phyloP scores from a whole-genome alignment of 2,329 filamentous ascomycete species.

The Cladophialophora exuberans region DNA sequence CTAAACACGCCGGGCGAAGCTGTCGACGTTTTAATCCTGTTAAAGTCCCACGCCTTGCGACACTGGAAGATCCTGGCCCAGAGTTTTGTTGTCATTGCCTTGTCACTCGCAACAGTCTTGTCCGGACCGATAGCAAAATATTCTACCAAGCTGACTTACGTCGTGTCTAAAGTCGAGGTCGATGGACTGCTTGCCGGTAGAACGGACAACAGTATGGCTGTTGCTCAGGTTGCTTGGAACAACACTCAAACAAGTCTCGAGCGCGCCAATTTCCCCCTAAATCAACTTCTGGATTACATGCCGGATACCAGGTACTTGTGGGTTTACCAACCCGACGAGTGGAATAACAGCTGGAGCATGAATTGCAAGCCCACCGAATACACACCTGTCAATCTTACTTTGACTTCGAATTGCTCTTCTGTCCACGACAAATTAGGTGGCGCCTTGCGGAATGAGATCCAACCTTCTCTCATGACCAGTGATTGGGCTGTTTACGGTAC shows the following conservation, averaged over 20 bases:
- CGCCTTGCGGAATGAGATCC: slow-evolving; percentile 1
- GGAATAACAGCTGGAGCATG: slow-evolving; percentile 25
- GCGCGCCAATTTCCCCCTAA: slow-evolving; percentile 14
- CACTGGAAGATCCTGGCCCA: slow-evolving; percentile 19
- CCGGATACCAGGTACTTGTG: slow-evolving; percentile 15
- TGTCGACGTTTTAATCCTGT: slow-evolving; percentile 16
- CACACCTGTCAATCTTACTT: not conserved
- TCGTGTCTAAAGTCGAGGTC: slow-evolving; percentile 5
- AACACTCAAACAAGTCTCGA: slow-evolving; percentile 15
- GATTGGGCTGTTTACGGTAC: not conserved
- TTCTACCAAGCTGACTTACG: slow-evolving; percentile 8
- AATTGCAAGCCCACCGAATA: slow-evolving; percentile 14
- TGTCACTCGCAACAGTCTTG: slow-evolving; percentile 13
- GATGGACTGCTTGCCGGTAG: slow-evolving; percentile 13
- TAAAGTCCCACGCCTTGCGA: slow-evolving; percentile 15
- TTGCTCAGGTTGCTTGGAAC: slow-evolving; percentile 12
- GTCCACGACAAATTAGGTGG: slow-evolving; percentile 3
- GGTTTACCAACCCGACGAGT: slow-evolving; percentile 19
- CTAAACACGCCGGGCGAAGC: slow-evolving; percentile 24
- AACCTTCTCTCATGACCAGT: slow-evolving; percentile 1
- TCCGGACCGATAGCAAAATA: slow-evolving; percentile 24
- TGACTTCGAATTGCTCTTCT: slow-evolving; percentile 14
- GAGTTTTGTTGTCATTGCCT: slow-evolving; percentile 15
- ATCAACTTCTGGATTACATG: slow-evolving; percentile 20
- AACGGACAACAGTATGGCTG: slow-evolving; percentile 6